Percentiles rank a stretch among this genome's conserved stretches.
Evolutionary conservation across 495 filamentous ascomycete genomes (phyloP).

Genomic region (Copromyces sp.): DNA sequence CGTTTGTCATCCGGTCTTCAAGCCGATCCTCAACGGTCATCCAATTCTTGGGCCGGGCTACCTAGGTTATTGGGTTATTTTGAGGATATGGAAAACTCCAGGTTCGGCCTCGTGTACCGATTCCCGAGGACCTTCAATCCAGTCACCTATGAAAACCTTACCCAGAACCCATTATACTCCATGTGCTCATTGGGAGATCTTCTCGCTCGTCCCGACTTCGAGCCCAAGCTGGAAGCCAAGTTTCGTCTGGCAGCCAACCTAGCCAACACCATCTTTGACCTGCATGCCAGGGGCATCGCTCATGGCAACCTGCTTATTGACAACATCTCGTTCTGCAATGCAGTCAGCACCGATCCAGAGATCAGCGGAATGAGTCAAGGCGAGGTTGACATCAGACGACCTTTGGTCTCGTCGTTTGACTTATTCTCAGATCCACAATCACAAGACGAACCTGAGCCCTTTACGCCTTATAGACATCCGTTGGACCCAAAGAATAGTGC

Average conservation of each 20-base stretch:
- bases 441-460: conserved; percentile 28
- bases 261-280: conserved; percentile 59
- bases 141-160: conserved; percentile 43
- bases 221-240: conserved; percentile 60
- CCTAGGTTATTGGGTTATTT: conserved; percentile 69
- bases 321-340: conserved; percentile 71
- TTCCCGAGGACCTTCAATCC: conserved; percentile 58
- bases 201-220: conserved; percentile 43
- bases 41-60: conserved; percentile 50
- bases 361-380: conserved; percentile 28
- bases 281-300: conserved; percentile 64
- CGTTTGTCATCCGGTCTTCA: conserved; percentile 48
- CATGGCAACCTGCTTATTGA: conserved; percentile 74
- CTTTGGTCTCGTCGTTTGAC: conserved; percentile 72
- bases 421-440: conserved; percentile 60
- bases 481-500: conserved; percentile 53
- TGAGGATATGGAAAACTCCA: conserved; percentile 64
- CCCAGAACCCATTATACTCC: conserved; percentile 39
- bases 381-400: conserved; percentile 57
- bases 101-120: conserved; percentile 75
- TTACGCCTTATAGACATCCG: conserved; percentile 63
- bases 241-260: conserved; percentile 77
- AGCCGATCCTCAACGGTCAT: conserved; percentile 41
- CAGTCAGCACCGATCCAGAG: conserved; percentile 27
- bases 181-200: conserved; percentile 39